Percentiles rank a stretch among this genome's conserved stretches.
phyloP scores from a whole-genome alignment of 306 rosid species.

The Quercus cerris region DNA sequence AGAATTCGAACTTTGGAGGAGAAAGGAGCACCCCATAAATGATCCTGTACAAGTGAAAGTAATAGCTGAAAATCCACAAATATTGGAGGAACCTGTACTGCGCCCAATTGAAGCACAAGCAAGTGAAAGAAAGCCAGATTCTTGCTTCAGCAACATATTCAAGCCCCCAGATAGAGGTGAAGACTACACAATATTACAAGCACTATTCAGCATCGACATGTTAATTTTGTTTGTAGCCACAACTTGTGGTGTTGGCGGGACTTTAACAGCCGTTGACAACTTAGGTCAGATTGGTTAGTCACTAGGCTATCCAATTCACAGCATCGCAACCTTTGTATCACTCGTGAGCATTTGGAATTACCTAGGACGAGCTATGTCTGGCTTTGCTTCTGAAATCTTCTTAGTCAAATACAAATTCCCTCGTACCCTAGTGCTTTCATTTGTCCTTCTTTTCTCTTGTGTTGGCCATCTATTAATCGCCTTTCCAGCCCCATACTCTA shows the following conservation, averaged over 20 bases:
- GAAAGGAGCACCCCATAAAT: constrained; percentile 1
- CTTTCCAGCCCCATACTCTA: constrained; percentile 46
- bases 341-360: constrained; percentile 79
- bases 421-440: constrained; percentile 49
- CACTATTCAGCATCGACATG: constrained; percentile 71
- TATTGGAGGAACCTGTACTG: not conserved
- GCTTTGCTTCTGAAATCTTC: constrained; percentile 54
- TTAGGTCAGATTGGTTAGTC: constrained; percentile 71
- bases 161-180: constrained; percentile 70
- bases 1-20: constrained; percentile 36
- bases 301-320: constrained; percentile 44
- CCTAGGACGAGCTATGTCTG: constrained; percentile 46
- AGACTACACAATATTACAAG: constrained; percentile 63
- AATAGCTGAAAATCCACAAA: constrained; percentile 20
- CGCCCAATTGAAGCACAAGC: not conserved
- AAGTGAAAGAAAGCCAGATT: not conserved
- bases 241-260: constrained; percentile 51
- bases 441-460: constrained; percentile 47
- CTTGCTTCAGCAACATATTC: constrained; percentile 28
- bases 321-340: constrained; percentile 60
- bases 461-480: constrained; percentile 65
- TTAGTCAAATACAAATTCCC: constrained; percentile 55
- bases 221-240: constrained; percentile 36
- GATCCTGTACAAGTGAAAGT: constrained; percentile 5
- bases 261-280: constrained; percentile 63